These are phyloP conservation scores for Globisporangium mamillatum DNA, from an alignment of 352 stramenopile species.

Conservation along the genomic window DNA sequence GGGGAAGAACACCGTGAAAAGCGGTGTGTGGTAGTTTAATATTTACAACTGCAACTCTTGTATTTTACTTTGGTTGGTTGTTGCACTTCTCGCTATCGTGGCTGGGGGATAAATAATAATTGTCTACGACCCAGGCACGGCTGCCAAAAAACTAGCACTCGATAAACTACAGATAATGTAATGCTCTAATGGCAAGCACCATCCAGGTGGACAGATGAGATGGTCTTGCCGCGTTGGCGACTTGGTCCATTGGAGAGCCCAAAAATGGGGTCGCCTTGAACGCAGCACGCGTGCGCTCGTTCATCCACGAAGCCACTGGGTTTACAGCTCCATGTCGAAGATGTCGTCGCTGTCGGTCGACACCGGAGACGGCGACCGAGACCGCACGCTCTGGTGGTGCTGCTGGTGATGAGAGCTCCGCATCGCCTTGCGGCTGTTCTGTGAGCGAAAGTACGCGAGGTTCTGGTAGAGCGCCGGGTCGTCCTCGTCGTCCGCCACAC, in stretches of 20 bases:
- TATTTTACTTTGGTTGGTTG: neutral
- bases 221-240: too few species aligned
- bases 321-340: conserved; percentile 70
- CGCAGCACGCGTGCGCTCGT: neutral
- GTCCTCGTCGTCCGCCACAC: conserved; percentile 44
- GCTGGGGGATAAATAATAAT: conserved; percentile 16
- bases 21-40: conserved; percentile 6
- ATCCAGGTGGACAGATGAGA: too few species aligned
- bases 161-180: conserved; percentile 4
- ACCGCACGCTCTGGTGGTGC: conserved; percentile 5
- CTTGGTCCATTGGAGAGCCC: too few species aligned
- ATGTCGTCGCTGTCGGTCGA: conserved; percentile 37
- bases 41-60: conserved; percentile 2
- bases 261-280: too few species aligned
- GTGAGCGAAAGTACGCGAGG: conserved; percentile 64
- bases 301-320: neutral
- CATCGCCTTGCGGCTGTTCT: conserved; percentile 27
- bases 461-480: conserved; percentile 64
- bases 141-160: conserved; percentile 13
- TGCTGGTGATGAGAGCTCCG: conserved; percentile 3
- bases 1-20: neutral
- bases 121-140: conserved; percentile 6
- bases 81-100: conserved; percentile 1
- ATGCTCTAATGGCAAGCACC: conserved; percentile 1
- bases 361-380: conserved; percentile 10